Base-by-base conservation (phyloP, 139 green algal species). In the Gonium pectorale region DNA sequence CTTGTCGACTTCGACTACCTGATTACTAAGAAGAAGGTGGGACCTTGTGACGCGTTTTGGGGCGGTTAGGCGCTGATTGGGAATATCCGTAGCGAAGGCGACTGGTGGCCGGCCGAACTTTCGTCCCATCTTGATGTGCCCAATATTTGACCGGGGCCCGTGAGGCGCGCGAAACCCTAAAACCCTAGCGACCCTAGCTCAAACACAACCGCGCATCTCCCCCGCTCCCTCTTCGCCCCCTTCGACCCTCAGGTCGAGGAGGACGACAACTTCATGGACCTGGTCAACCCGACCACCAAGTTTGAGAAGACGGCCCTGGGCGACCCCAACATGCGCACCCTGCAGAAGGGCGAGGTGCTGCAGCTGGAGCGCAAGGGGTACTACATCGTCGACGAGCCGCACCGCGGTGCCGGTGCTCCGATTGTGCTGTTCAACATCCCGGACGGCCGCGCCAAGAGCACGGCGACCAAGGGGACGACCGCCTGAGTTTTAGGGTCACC, bases 291-390 rank as follows among this genome's bases (percentile, higher is more conserved):
- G 1, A 46, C 86, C 41, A 94, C 83, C 86, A 90, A 87, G 81
- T 94, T 86, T 60, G 88, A 93, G 51, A 91, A 64, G 33, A 33
- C 56, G 2, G 96, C 94, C 33, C 9, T 95, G 29, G 97, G 97
- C 44, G 98, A 99, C 79, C 73, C 92, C 71, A 99, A 99, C 93
- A 98, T 99, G 95, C 90, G 94, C 38, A 86, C 86, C 22, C 85
- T 99, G 83, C 87, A 95, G 70, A 97, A 98, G 89, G 96, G 97
- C 24, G 95, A 99, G 19, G 85, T 99, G 38, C 82, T 99, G 21
- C 98, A 99, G 94, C 92, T 99, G 66, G 96, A 99, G 90, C 94
- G 96, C 68, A 98, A 98, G 90, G 97, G 97, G 43, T 99, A 99
- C 92, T 99, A 90, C 93, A 97, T 98, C 51, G 93, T 98, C 52